Percentiles rank a stretch among this genome's conserved stretches.
Conservation (phyloP, 352 stramenopile genomes). For the Phytophthora pseudosyringae region DNA sequence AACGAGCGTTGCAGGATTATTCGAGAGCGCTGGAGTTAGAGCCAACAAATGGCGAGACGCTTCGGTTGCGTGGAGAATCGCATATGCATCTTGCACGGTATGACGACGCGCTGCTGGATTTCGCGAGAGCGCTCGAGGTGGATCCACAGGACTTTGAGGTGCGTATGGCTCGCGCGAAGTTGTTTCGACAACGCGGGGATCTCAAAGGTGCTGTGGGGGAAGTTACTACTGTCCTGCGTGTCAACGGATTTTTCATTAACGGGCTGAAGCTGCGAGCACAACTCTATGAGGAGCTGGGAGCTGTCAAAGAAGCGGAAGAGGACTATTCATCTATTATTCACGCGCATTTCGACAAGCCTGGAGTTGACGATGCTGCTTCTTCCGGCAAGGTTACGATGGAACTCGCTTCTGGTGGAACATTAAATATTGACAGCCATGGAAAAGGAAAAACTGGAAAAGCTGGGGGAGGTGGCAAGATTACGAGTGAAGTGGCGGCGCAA, state of each 20-base stretch:
- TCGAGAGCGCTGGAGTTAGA: conserved; percentile 54
- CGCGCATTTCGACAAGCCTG: conserved; percentile 56
- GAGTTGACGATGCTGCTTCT: conserved; percentile 23
- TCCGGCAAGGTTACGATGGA: conserved; percentile 38
- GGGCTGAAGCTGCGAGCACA: conserved; percentile 66
- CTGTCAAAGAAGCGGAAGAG: conserved; percentile 43
- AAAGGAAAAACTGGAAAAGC: conserved; percentile 33
- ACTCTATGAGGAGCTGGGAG: conserved; percentile 54
- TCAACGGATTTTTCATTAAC: conserved; percentile 80
- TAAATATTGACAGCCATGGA: conserved; percentile 18
- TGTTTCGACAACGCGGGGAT: conserved; percentile 56
- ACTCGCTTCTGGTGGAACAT: conserved; percentile 33
- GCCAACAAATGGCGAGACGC: conserved; percentile 45
- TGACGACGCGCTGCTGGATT: conserved; percentile 64
- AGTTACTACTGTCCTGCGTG: conserved; percentile 57
- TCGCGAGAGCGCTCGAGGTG: conserved; percentile 46
- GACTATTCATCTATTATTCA: conserved; percentile 82
- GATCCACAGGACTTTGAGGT: conserved; percentile 70
- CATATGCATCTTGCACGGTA: conserved; percentile 53
- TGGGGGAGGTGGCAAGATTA: conserved; percentile 45
- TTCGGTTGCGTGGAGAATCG: conserved; percentile 57
- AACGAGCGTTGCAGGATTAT: conserved; percentile 72
- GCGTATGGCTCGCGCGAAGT: conserved; percentile 57
- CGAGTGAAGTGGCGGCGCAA: conserved; percentile 57
- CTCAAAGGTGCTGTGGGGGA: conserved; percentile 52